These are phyloP conservation scores for Hura crepitans DNA, from an alignment of 441 rosid species.

Conservation along the genomic window DNA sequence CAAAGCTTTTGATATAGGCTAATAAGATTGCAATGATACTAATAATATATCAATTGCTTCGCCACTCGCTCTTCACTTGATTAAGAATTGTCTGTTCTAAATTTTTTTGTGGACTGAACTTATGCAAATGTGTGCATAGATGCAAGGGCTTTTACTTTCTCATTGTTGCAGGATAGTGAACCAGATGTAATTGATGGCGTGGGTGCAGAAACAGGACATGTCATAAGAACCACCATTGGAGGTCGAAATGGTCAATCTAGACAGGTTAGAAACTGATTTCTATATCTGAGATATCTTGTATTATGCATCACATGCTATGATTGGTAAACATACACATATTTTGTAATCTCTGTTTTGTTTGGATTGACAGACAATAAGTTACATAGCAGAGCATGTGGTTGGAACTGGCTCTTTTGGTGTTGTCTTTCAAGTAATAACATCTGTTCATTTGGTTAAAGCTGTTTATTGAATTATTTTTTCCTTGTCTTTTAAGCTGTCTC, in stretches of 20 bases:
- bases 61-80: conserved; percentile 4
- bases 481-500: neutral
- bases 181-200: conserved; percentile 83
- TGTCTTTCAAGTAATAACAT: conserved; percentile 71
- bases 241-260: conserved; percentile 87
- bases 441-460: conserved; percentile 1
- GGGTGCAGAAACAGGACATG: conserved; percentile 88
- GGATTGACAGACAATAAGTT: conserved; percentile 68
- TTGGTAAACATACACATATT: conserved; percentile 15
- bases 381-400: conserved; percentile 89
- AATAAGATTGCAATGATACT: neutral
- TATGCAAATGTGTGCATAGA: neutral
- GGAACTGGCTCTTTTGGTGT: conserved; percentile 98
- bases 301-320: neutral
- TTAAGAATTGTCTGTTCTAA: neutral
- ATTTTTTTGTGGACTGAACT: neutral
- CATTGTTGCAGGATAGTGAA: conserved; percentile 74
- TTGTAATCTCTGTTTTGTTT: conserved; percentile 26
- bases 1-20: neutral
- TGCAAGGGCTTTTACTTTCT: neutral
- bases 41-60: neutral
- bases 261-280: conserved; percentile 52
- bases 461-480: conserved; percentile 1
- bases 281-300: conserved; percentile 12
- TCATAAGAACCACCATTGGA: conserved; percentile 75